Percentiles rank a stretch among this genome's conserved stretches.
Conservation (phyloP, 2,329 filamentous ascomycete genomes). For the Trichothecium roseum region DNA sequence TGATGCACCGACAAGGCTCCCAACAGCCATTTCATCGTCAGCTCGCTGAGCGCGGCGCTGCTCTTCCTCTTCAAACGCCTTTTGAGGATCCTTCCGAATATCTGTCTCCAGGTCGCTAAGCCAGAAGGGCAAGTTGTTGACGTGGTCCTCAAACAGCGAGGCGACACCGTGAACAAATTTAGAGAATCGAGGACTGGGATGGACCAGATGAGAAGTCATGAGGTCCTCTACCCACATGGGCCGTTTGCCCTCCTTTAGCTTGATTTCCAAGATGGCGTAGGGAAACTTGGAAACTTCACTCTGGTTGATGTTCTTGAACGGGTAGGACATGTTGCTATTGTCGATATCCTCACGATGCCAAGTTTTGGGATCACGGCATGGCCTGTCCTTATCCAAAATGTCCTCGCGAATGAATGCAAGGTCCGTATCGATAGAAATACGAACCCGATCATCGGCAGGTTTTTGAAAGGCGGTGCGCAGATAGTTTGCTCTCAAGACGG, state of each 20-base stretch:
- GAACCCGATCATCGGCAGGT: conserved; percentile 78
- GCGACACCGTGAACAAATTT: conserved; percentile 95
- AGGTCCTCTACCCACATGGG: conserved; percentile 85
- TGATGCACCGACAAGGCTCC: conserved; percentile 62
- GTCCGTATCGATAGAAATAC: conserved; percentile 88
- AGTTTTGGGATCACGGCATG: conserved; percentile 75
- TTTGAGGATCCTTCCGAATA: conserved; percentile 85
- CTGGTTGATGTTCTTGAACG: conserved; percentile 78
- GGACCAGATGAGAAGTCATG: conserved; percentile 86
- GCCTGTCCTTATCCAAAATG: conserved; percentile 69
- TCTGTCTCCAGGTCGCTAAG: conserved; percentile 83
- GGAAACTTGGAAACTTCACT: conserved; percentile 89
- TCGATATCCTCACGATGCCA: conserved; percentile 95
- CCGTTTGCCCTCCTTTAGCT: conserved; percentile 62
- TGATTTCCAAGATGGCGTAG: conserved; percentile 86
- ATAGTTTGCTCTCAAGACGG: conserved; percentile 85
- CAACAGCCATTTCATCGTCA: conserved; percentile 81
- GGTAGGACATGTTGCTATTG: conserved; percentile 68
- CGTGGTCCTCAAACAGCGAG: conserved; percentile 85
- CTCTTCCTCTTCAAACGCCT: conserved; percentile 85
- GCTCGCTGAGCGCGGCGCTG: conserved; percentile 69
- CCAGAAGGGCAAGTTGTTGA: conserved; percentile 96
- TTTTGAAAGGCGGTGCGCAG: conserved; percentile 94
- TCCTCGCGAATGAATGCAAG: conserved; percentile 77
- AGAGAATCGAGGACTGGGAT: conserved; percentile 81